Evolutionary conservation across 169 alveolate species (phyloP).

Genomic region (Cryptosporidium viatorum): DNA sequence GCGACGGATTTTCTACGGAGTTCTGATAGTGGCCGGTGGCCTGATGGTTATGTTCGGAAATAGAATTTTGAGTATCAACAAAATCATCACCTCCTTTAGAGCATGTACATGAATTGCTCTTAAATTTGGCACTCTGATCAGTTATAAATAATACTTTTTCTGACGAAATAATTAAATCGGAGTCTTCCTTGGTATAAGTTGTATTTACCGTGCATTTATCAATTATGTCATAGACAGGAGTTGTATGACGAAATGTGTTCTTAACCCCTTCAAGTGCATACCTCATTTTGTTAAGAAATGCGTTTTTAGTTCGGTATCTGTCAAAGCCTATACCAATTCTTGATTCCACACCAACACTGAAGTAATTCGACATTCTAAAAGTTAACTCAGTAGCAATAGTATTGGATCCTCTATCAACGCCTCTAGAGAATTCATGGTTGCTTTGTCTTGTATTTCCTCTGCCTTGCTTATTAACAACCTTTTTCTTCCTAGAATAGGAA

Average conservation of each 20-base stretch:
- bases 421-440: constrained; percentile 35
- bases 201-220: constrained; percentile 66
- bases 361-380: constrained; percentile 90
- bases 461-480: constrained; percentile 72
- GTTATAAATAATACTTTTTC: constrained; percentile 64
- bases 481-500: constrained; percentile 65
- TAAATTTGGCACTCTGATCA: not conserved
- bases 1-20: constrained; percentile 4
- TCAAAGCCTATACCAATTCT: constrained; percentile 93
- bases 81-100: constrained; percentile 18
- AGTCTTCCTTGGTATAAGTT: not conserved
- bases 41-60: constrained; percentile 3
- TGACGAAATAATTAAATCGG: constrained; percentile 5
- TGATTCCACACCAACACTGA: constrained; percentile 93
- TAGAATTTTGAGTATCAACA: constrained; percentile 10
- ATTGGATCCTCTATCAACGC: constrained; percentile 43
- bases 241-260: constrained; percentile 64
- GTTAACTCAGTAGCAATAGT: constrained; percentile 57
- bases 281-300: constrained; percentile 75
- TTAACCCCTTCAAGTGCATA: constrained; percentile 68
- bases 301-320: constrained; percentile 82
- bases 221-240: constrained; percentile 50
- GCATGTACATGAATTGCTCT: constrained; percentile 41
- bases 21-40: constrained; percentile 9
- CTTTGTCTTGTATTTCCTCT: constrained; percentile 45